phyloP scores from a whole-genome alignment of 1,139 yeast species.

The Yamadazyma dendronema region DNA sequence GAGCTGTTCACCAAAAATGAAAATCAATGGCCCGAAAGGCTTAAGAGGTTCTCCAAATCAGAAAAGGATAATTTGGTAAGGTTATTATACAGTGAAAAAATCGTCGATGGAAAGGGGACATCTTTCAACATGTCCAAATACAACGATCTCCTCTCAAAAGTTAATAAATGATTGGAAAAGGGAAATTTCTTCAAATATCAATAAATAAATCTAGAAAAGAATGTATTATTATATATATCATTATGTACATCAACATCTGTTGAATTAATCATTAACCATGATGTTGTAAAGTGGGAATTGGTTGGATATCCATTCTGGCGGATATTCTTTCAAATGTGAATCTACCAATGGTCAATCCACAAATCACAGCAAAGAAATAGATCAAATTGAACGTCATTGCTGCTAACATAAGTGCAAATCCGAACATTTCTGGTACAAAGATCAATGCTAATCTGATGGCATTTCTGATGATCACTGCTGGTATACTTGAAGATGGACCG shows the following conservation, averaged over 20 bases:
- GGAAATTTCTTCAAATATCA: too few relatives aligned
- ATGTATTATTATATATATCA: not conserved
- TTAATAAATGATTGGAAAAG: conserved; percentile 2
- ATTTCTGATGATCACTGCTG: conserved; percentile 39
- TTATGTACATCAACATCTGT: not conserved
- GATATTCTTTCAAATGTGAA: conserved; percentile 61
- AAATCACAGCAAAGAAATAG: conserved; percentile 69
- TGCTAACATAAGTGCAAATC: conserved; percentile 73
- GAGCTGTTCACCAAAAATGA: conserved; percentile 50
- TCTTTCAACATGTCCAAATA: conserved; percentile 41
- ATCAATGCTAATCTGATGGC: conserved; percentile 51
- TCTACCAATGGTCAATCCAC: conserved; percentile 69
- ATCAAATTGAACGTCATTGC: conserved; percentile 67
- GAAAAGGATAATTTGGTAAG: conserved; percentile 38
- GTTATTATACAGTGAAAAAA: conserved; percentile 44
- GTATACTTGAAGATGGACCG: conserved; percentile 5
- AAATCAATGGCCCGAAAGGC: conserved; percentile 26
- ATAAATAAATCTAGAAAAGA: not conserved
- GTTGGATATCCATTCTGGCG: conserved; percentile 15
- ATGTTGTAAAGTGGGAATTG: conserved; percentile 14
- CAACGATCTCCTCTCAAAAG: conserved; percentile 27
- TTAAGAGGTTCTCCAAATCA: conserved; percentile 21
- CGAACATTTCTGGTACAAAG: conserved; percentile 61
- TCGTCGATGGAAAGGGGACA: conserved; percentile 40
- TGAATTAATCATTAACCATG: conserved; percentile 7